phyloP scores from a whole-genome alignment of 169 alveolate species.

The Plasmodium vivax region DNA sequence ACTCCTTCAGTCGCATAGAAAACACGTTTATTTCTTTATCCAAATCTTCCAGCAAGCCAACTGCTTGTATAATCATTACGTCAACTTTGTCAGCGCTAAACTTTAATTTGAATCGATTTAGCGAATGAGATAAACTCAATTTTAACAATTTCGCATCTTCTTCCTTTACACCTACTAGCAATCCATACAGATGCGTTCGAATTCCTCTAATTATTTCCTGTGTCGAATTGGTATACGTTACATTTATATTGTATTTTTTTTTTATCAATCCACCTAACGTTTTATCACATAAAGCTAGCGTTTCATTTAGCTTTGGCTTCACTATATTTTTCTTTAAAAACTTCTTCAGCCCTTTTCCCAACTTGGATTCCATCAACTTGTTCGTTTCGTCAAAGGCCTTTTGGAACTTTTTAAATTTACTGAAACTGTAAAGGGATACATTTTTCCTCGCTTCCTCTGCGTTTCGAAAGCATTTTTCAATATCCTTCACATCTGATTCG shows the following conservation, averaged over 20 bases:
- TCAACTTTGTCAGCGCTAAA: conserved; percentile 99
- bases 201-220: conserved; percentile 91
- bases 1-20: conserved; percentile 98
- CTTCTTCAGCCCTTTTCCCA: conserved; percentile 94
- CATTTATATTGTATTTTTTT: conserved; percentile 88
- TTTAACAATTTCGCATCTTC: conserved; percentile 78
- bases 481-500: conserved; percentile 89
- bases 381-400: conserved; percentile 82
- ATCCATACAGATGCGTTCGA: conserved; percentile 86
- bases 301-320: conserved; percentile 88
- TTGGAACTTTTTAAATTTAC: conserved; percentile 72
- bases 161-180: conserved; percentile 89
- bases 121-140: conserved; percentile 92
- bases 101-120: conserved; percentile 96
- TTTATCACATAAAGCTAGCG: conserved; percentile 92
- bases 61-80: conserved; percentile 99
- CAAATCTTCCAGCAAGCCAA: conserved; percentile 96
- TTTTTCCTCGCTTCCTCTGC: conserved; percentile 90
- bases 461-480: conserved; percentile 87
- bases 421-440: conserved; percentile 74
- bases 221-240: conserved; percentile 87
- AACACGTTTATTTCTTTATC: conserved; percentile 98
- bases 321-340: conserved; percentile 95
- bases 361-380: conserved; percentile 90
- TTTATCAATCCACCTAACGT: conserved; percentile 90